Evolutionary conservation across 2,329 filamentous ascomycete genomes (phyloP), one percentile per base, ranked within the genome.

Genomic region (Byssothecium circinans): DNA sequence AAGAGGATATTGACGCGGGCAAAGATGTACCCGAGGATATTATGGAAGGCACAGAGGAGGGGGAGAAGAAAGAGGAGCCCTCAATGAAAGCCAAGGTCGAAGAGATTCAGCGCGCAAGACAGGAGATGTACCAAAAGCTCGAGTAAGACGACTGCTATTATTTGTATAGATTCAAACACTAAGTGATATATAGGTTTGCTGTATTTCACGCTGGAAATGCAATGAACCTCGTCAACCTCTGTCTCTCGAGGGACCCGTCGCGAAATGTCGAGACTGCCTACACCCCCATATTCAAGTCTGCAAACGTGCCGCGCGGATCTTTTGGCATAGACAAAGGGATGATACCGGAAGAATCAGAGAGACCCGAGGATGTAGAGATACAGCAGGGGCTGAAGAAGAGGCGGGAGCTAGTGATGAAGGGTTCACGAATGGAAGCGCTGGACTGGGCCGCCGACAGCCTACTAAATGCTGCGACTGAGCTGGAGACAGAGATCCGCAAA

Each of bases 361-460:
- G 55, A 29, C 10, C 20, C 2, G 58, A 62, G 17, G 62, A 65
- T 19, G 22, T 44, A 11, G 36, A 55, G 8, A 50, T 57, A 27
- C 78, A 80, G 8, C 43, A 61, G 14, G 61, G 64, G 17, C 43
- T 52, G 17, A 45, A 54, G 17, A 57, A 60, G 38, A 56, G 81
- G 2, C 69, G 78, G 33, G 72, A 77, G 32, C 63, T 76, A 2
- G 74, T 83, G 3, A 79, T 80, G 14, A 76, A 76, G 20, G 91
- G 91, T 27, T 92, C 89, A 81, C 86, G 89, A 43, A 76, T 94
- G 53, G 83, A 91, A 61, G 86, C 86, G 37, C 83, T 96, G 56
- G 85, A 88, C 59, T 81, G 82, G 27, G 85, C 88, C 3, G 85
- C 89, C 1, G 86, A 89, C 58, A 85, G 85, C 29, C 81, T 96